Conservation (phyloP, 768 basidiomycete genomes). For the Serendipita vermifera region DNA sequence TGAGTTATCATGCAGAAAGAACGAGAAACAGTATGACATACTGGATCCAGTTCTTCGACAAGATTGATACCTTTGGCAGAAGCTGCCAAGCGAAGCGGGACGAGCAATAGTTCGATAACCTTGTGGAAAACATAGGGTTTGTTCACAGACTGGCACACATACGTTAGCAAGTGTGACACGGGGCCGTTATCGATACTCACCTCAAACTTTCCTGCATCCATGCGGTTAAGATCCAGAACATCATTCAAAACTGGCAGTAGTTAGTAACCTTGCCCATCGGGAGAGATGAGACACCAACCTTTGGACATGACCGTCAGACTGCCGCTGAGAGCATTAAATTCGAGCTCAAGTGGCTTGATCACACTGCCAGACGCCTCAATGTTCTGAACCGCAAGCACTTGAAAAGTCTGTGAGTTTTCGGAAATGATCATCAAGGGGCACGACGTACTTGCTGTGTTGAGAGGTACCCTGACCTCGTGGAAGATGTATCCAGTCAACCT, state of each 20-base stretch:
- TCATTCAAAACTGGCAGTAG: conserved; percentile 50
- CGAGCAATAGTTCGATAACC: conserved; percentile 59
- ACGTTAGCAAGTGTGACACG: conserved; percentile 1
- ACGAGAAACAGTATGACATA: background rate
- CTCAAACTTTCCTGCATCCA: conserved; percentile 25
- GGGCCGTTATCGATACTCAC: background rate
- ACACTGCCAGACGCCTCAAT: conserved; percentile 70
- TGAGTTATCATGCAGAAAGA: background rate
- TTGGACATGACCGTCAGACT: conserved; percentile 83
- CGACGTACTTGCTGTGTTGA: conserved; percentile 52
- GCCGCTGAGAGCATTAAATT: conserved; percentile 74
- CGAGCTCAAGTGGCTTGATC: conserved; percentile 63
- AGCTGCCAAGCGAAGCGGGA: conserved; percentile 54
- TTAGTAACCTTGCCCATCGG: background rate
- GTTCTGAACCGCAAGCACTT: conserved; percentile 79
- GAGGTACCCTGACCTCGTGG: conserved; percentile 62
- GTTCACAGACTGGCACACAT: conserved; percentile 34
- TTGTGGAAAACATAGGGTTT: conserved; percentile 68
- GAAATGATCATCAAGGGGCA: background rate
- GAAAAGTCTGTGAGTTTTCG: background rate
- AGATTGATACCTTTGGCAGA: conserved; percentile 55
- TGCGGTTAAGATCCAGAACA: conserved; percentile 72
- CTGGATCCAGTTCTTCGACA: conserved; percentile 47
- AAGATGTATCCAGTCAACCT: conserved; percentile 38
- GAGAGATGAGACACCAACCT: conserved; percentile 27